Evolutionary conservation across 192 early-diverging fungal genomes (phyloP), one percentile per base, ranked within the genome.

Genomic region (Martensiomyces pterosporus): DNA sequence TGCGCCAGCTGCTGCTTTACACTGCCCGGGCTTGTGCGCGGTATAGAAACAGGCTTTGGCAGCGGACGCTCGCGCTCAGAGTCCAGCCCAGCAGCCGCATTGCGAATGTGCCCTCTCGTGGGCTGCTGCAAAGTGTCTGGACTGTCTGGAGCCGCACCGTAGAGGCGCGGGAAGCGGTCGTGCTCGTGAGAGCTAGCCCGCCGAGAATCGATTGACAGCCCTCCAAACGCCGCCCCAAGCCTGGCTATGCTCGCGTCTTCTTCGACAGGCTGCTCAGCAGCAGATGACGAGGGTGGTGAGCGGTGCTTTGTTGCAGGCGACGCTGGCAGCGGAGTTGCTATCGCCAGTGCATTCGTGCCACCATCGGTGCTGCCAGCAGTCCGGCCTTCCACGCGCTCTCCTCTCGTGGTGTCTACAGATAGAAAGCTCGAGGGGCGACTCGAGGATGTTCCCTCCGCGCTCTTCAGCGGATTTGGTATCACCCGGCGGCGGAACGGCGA

Each of bases 401-500:
- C 15, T 27, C 40, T 25, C 19, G 9, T 18, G 38, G 25, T n/a
- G 40, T n/a, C 16, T 27, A 21, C 40, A 2, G 27, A 41, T 16
- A 38, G 15, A 15, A 42, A 22, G 29, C 51, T 54, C 29, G 35
- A 21, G 6, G 59, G 51, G 9, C 45, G 51, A 23, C 59, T 61
- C 8, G 29, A 5, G 32, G 36, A n/a, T 17, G 41, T n/a, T 19
- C 52, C 25, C 16, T 49, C 52, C n/a, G 35, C 47, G 40, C 50
- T 52, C 19, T 38, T 43, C 21, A 64, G 47, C 42, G 64, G 64
- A 19, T 67, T 67, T 16, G 64, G 64, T 23, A 67, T 67, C 2
- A 57, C 49, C 9, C 23, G 15, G 8, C 64, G 34, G 22, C 56
- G 64, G 43, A 67, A 67, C 9, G 64, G 55, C 49, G 64, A 67